Conservation (phyloP, 768 basidiomycete species). For the Cystobasidium tubakii region DNA sequence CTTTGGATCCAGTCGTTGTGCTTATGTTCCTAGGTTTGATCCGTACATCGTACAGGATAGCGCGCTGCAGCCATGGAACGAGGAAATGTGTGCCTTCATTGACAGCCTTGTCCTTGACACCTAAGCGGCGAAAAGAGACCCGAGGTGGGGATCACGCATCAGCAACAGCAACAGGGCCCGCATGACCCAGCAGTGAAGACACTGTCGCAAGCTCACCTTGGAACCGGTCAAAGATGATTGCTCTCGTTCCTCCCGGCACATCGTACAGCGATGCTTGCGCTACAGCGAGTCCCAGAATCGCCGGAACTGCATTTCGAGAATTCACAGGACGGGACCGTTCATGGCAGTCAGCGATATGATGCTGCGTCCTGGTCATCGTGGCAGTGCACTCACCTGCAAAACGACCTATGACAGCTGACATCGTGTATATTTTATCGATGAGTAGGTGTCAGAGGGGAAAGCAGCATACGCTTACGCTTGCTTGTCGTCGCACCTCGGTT, state of each 20-base stretch:
- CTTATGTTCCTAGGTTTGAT: conserved; percentile 98
- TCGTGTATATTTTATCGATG: background rate
- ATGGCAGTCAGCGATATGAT: background rate
- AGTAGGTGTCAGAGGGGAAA: background rate
- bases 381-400: conserved; percentile 20
- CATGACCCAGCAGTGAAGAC: too few species aligned
- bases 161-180: too few species aligned
- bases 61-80: conserved; percentile 83
- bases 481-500: background rate
- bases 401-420: conserved; percentile 27
- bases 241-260: conserved; percentile 74
- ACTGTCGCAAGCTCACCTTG: too few species aligned
- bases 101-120: conserved; percentile 43
- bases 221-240: conserved; percentile 97
- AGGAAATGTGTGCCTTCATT: conserved; percentile 94
- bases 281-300: conserved; percentile 53
- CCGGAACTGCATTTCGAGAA: conserved; percentile 58
- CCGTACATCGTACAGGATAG: conserved; percentile 94
- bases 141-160: background rate
- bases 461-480: background rate
- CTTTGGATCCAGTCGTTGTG: conserved; percentile 94
- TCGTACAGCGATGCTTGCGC: conserved; percentile 58
- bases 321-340: background rate
- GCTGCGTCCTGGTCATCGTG: background rate
- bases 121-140: conserved; percentile 70